These are phyloP conservation scores for Pyrrhoderma noxium DNA, from an alignment of 1,284 basidiomycete genomes.

Conservation along the genomic window DNA sequence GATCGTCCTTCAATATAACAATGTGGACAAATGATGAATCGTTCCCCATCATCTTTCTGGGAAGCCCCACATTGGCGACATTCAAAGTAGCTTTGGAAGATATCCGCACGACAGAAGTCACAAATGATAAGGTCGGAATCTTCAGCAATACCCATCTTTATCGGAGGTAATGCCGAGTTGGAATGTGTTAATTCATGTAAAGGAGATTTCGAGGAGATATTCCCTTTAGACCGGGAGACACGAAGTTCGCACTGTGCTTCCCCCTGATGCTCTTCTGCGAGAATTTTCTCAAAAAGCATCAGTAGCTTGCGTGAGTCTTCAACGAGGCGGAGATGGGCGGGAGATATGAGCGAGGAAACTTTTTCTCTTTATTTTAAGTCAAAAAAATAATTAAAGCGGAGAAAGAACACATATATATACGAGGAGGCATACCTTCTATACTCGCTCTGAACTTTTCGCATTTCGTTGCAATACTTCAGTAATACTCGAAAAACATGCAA, in stretches of 20 bases:
- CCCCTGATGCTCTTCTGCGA: slow-evolving; percentile 44
- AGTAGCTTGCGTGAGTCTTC: not conserved
- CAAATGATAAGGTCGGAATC: slow-evolving; percentile 37
- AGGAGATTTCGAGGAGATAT: not conserved
- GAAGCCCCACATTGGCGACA: slow-evolving; percentile 39
- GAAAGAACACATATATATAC: not conserved
- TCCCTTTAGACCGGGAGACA: not conserved
- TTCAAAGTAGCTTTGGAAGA: slow-evolving; percentile 73
- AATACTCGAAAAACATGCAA: slow-evolving; percentile 52
- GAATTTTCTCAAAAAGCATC: slow-evolving; percentile 44
- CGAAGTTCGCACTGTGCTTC: slow-evolving; percentile 4
- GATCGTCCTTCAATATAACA: slow-evolving; percentile 70
- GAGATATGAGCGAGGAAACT: not conserved
- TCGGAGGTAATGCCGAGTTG: not conserved
- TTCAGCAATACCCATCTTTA: too few species aligned
- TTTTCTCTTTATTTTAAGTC: not conserved
- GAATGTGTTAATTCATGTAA: not conserved
- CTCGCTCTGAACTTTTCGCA: slow-evolving; percentile 1
- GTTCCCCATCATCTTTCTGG: slow-evolving; percentile 28
- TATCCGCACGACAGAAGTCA: slow-evolving; percentile 70
- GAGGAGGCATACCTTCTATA: not conserved
- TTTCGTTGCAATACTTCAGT: slow-evolving; percentile 18
- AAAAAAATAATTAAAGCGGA: not conserved
- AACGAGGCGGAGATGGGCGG: not conserved
- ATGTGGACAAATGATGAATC: slow-evolving; percentile 42